Percentiles rank a stretch among this genome's conserved stretches.
These are phyloP conservation scores for Diaporthe caulivora DNA, from an alignment of 2,329 filamentous ascomycete species.

Conservation along the genomic window DNA sequence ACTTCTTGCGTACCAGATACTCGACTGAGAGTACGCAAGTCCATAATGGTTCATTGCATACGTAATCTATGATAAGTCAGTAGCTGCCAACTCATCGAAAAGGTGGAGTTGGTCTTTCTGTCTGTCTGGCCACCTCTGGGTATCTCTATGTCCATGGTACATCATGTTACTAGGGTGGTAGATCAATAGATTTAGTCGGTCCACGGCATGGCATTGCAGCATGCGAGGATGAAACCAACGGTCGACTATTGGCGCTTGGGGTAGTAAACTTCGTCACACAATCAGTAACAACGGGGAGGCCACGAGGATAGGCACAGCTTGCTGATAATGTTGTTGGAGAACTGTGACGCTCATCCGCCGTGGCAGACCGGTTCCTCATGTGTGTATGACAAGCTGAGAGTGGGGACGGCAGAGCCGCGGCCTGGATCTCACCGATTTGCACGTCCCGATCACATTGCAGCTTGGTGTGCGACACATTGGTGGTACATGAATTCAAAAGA, in stretches of 20 bases:
- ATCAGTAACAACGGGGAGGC: background rate
- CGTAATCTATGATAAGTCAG: too few relatives aligned
- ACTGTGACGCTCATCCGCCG: background rate
- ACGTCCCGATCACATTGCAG: background rate
- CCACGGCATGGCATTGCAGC: background rate
- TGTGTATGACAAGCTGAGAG: background rate
- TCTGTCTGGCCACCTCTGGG: background rate
- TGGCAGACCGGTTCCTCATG: background rate
- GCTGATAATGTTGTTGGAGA: background rate
- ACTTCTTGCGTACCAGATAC: background rate
- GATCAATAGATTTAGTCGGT: background rate
- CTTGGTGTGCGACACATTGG: conserved; percentile 26
- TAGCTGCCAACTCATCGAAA: background rate
- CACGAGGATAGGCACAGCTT: background rate
- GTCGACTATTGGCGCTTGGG: background rate
- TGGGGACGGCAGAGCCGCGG: background rate
- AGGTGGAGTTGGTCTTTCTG: background rate
- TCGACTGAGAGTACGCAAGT: background rate
- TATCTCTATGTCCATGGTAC: background rate
- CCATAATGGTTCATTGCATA: too few relatives aligned
- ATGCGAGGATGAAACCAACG: background rate
- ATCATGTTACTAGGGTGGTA: background rate
- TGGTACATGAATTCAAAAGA: conserved; percentile 36
- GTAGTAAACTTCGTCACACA: background rate
- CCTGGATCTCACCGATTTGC: background rate